Evolutionary conservation across 352 stramenopile species (phyloP).

Genomic region (Globisporangium nagaii): DNA sequence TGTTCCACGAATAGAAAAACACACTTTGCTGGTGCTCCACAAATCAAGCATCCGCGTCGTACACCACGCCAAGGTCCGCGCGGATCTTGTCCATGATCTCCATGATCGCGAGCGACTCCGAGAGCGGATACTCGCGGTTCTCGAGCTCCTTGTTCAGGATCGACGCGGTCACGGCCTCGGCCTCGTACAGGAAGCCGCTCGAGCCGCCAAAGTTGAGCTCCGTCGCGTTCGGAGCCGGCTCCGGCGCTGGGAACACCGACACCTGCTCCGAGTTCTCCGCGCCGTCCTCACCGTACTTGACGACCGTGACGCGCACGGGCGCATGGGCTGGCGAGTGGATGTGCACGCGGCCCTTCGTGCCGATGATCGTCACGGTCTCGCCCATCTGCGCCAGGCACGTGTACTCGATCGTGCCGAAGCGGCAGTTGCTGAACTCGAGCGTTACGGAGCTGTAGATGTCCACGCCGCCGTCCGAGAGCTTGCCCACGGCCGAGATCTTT

Average conservation of each 20-base stretch:
- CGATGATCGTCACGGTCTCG: constrained; percentile 75
- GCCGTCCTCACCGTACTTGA: constrained; percentile 23
- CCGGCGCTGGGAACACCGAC: constrained; percentile 39
- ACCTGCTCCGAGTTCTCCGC: constrained; percentile 19
- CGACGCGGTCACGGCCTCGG: constrained; percentile 48
- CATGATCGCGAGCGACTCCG: constrained; percentile 58
- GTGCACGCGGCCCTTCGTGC: constrained; percentile 59
- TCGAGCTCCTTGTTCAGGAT: constrained; percentile 48
- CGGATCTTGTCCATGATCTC: constrained; percentile 76
- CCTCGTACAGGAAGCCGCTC: constrained; percentile 79
- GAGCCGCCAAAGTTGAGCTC: constrained; percentile 60
- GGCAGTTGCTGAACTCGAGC: constrained; percentile 37
- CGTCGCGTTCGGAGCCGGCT: constrained; percentile 22
- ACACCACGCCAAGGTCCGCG: constrained; percentile 48
- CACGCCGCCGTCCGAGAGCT: constrained; percentile 41
- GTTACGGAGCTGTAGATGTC: constrained; percentile 49
- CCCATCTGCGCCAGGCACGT: constrained; percentile 43
- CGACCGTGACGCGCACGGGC: constrained; percentile 39
- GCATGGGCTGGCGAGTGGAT: constrained; percentile 57
- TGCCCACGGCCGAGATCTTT: constrained; percentile 39
- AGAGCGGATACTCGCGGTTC: constrained; percentile 44
- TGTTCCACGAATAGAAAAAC: no score
- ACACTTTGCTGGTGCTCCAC: no score
- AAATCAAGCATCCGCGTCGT: constrained; percentile 25
- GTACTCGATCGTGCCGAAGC: constrained; percentile 57